Base-by-base conservation (phyloP, 805 yeast genomes). In the Hanseniaspora thailandica region DNA sequence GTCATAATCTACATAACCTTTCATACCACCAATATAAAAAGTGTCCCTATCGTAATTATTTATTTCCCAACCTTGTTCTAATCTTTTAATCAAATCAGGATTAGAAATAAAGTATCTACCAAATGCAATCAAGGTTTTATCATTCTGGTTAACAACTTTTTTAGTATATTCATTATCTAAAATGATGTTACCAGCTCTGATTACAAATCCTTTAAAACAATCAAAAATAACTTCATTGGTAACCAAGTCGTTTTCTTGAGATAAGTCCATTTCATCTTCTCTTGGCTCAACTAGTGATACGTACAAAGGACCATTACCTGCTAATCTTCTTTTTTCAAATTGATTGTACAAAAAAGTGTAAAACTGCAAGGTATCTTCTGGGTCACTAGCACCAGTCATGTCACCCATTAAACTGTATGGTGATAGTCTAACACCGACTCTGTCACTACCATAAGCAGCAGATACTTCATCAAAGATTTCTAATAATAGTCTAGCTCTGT, bases 401-500 rank as follows among this genome's bases (percentile, higher is more conserved):
- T 66, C 71, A 54, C 74, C 72, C 56, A 64, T 66, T 12, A 56
- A 48, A 56, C 74, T 68, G 55, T 62, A 68, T 51, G 80, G 79
- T 15, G 79, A 71, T 17, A 76, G 59, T 57, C 84, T 68, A 47
- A 78, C 59, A 43, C 73, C 80, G 36, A 72, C 65, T 47, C 65
- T 71, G 3, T 70, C 69, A 17, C 75, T 70, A 45, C 86, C 86
- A 55, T 80, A 63, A 1, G 75, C 77, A 4, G 65, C 74, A 26
- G 67, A 66, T 35, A 77, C 59, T 4, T 75, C 74, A 58, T 78
- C 82, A 25, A 79, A 67, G 19, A 78, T 68, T 57, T 76, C 80
- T 45, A 72, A 59, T 15, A 68, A 57, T 52, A 74, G 68, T 55
- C 76, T 66, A 13, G 73, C 69, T 61, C 78, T 69, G 58, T 76